Conservation (phyloP, 2,329 filamentous ascomycete genomes). For the Periconia macrospinosa region DNA sequence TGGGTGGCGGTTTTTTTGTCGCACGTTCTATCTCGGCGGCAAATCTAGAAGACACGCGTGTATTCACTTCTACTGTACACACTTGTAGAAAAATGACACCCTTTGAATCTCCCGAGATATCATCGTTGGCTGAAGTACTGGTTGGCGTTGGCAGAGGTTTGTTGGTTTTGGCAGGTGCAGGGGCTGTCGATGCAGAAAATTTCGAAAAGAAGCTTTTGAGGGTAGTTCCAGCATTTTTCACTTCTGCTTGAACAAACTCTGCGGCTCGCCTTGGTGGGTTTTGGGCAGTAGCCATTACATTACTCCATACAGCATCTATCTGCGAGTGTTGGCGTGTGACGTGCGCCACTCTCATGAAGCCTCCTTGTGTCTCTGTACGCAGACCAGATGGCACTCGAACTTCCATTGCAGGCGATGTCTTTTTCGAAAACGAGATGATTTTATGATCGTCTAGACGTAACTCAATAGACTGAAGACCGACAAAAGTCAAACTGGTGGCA, state of each 20-base stretch:
- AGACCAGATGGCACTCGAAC: conserved; percentile 77
- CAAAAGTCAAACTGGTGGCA: conserved; percentile 93
- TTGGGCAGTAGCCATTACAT: conserved; percentile 80
- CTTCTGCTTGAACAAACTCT: conserved; percentile 38
- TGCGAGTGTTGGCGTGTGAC: conserved; percentile 86
- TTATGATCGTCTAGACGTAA: conserved; percentile 88
- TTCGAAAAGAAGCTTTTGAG: conserved; percentile 46
- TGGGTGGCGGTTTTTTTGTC: conserved; percentile 95
- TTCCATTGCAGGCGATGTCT: conserved; percentile 74
- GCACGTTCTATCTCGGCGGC: conserved; percentile 88
- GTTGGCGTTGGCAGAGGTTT: conserved; percentile 20
- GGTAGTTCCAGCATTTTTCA: conserved; percentile 37
- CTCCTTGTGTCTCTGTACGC: conserved; percentile 80
- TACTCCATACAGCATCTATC: conserved; percentile 89
- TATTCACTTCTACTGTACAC: conserved; percentile 80
- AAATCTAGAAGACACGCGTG: conserved; percentile 71
- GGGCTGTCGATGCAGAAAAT: conserved; percentile 30
- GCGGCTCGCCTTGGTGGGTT: conserved; percentile 47
- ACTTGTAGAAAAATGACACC: conserved; percentile 88
- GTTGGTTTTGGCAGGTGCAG: conserved; percentile 19
- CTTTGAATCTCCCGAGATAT: conserved; percentile 69
- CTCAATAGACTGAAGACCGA: conserved; percentile 83
- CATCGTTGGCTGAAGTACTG: conserved; percentile 50
- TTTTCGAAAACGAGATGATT: conserved; percentile 78
- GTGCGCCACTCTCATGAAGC: conserved; percentile 81